Evolutionary conservation across 2,329 filamentous ascomycete species (phyloP).

Genomic region (Grosmannia penicillata): DNA sequence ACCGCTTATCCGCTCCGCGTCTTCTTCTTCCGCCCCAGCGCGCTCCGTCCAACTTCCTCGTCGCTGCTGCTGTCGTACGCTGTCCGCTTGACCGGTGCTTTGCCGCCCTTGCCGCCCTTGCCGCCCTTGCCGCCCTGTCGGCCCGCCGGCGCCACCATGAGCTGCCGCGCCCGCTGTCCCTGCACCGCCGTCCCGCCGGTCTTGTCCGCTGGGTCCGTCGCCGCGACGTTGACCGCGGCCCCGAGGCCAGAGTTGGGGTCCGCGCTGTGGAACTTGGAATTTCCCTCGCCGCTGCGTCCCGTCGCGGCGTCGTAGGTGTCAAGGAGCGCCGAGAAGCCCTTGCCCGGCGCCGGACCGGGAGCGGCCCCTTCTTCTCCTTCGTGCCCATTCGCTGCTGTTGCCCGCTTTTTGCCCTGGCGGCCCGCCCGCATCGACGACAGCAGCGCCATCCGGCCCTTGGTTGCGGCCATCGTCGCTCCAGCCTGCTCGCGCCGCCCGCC

Average conservation of each 20-base stretch:
- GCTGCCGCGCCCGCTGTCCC: conserved; percentile 1
- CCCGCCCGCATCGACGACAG: background rate
- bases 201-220: background rate
- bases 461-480: no score
- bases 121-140: background rate
- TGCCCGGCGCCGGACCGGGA: background rate
- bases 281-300: background rate
- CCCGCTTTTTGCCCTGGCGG: background rate
- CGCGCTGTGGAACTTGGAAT: background rate
- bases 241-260: background rate
- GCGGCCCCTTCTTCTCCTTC: background rate
- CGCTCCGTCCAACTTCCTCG: conserved; percentile 17
- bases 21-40: conserved; percentile 13
- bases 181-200: background rate
- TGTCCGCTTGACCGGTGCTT: background rate
- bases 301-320: background rate
- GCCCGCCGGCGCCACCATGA: conserved; percentile 1
- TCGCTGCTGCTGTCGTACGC: conserved; percentile 15
- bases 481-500: no score
- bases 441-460: background rate
- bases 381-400: background rate
- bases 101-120: background rate
- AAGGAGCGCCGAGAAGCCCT: background rate
- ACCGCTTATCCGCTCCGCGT: conserved; percentile 4
- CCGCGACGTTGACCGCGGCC: background rate